Conservation (phyloP, 495 filamentous ascomycete genomes). For the Stereocaulon alpinum region DNA sequence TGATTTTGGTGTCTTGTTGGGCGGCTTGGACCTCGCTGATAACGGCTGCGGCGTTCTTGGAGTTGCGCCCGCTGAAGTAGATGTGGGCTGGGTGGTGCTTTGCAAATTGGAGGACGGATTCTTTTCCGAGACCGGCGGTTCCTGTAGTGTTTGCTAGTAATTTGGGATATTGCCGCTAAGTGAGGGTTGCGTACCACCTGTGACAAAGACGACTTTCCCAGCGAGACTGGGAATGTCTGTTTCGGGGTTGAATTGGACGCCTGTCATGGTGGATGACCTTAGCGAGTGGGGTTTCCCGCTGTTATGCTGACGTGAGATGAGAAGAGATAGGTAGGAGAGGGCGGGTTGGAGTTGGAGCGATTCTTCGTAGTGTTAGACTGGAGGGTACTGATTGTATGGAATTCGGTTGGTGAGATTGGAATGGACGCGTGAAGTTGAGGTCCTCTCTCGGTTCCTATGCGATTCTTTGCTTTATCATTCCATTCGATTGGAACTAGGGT, state of each 20-base stretch:
- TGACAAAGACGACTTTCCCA: slow-evolving; percentile 39
- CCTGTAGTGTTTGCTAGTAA: slow-evolving; percentile 25
- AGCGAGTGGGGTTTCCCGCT: background rate
- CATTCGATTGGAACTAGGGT: background rate
- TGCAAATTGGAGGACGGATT: slow-evolving; percentile 42
- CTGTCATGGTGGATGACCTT: background rate
- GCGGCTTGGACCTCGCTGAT: slow-evolving; percentile 26
- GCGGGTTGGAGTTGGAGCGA: background rate
- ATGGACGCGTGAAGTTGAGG: background rate
- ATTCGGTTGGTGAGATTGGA: background rate
- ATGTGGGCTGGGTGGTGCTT: slow-evolving; percentile 46
- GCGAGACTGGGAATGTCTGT: slow-evolving; percentile 36
- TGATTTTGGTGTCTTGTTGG: slow-evolving; percentile 4
- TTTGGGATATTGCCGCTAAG: background rate
- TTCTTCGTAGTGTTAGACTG: background rate
- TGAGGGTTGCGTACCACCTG: slow-evolving; percentile 28
- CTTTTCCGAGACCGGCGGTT: slow-evolving; percentile 49
- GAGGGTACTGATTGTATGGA: no score
- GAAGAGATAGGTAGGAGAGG: background rate
- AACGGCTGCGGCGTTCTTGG: slow-evolving; percentile 25
- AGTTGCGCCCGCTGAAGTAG: slow-evolving; percentile 40
- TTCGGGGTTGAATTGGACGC: slow-evolving; percentile 27
- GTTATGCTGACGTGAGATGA: background rate
- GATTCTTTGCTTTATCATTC: background rate
- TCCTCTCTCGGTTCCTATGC: background rate